Conservation (phyloP, 352 stramenopile species). For the Pythium aquatile region DNA sequence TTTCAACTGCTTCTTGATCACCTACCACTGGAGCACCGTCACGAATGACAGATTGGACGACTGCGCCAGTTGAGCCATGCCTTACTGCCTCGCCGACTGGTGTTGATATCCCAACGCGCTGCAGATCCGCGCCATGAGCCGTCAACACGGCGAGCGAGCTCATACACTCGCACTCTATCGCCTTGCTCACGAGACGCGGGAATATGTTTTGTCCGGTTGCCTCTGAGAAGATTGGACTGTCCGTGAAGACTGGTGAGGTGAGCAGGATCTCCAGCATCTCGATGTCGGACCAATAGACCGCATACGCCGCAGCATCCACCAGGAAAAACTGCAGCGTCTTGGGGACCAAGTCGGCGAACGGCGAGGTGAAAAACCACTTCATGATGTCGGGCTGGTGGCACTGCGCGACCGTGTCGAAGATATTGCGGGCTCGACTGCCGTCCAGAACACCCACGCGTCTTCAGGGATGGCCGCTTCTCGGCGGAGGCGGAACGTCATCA, state of each 20-base stretch:
- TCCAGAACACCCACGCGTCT: constrained; percentile 2
- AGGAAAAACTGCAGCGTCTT: neutral
- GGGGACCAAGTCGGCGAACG: neutral
- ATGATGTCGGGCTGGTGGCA: neutral
- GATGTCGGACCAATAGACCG: neutral
- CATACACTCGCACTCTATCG: neutral
- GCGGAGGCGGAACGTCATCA: no score
- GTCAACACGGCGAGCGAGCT: neutral
- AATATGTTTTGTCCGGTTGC: neutral
- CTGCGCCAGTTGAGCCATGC: neutral
- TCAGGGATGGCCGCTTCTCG: no score
- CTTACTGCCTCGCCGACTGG: neutral
- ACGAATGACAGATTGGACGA: neutral
- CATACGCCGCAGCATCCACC: neutral
- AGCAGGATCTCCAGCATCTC: constrained; percentile 18
- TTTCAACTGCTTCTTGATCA: neutral
- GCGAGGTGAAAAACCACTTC: neutral
- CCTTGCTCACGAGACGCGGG: neutral
- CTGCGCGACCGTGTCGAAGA: neutral
- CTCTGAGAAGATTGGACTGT: neutral
- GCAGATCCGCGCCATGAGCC: neutral
- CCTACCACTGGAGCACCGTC: no score
- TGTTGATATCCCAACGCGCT: neutral
- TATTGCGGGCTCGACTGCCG: neutral
- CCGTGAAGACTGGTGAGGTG: constrained; percentile 2